Percentiles rank a stretch among this genome's conserved stretches.
Conservation (phyloP, 495 filamentous ascomycete genomes). For the Aspergillus coremiiformis region DNA sequence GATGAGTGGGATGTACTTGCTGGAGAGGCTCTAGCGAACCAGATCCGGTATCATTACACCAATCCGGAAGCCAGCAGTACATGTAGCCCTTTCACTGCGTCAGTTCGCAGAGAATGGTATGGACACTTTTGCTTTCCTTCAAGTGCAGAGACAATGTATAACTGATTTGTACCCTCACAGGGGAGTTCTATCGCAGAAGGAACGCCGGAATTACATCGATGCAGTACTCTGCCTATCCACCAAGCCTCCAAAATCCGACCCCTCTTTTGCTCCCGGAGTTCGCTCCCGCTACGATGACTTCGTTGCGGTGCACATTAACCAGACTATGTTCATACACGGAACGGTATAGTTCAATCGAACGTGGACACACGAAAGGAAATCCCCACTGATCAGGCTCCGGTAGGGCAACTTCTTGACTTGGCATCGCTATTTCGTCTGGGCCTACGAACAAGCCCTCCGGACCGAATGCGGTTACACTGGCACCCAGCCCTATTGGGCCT, state of each 20-base stretch:
- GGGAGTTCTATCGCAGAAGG: conserved; percentile 35
- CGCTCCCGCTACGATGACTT: conserved; percentile 57
- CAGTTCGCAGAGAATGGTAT: conserved; percentile 24
- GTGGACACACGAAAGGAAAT: conserved; percentile 27
- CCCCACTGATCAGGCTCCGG: conserved; percentile 44
- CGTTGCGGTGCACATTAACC: conserved; percentile 50
- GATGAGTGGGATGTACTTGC: conserved; percentile 3
- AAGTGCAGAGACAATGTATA: not conserved
- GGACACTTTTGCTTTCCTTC: not conserved
- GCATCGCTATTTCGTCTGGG: conserved; percentile 56
- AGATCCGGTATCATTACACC: not conserved
- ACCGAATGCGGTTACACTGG: conserved; percentile 62
- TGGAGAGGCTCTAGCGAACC: not conserved
- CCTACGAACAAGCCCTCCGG: conserved; percentile 55
- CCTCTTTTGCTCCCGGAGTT: conserved; percentile 32
- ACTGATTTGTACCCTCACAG: conserved; percentile 22
- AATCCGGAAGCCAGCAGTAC: not conserved
- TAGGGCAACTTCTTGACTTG: conserved; percentile 55
- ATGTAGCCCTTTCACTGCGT: conserved; percentile 18
- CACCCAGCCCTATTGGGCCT: conserved; percentile 50
- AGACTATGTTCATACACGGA: conserved; percentile 48
- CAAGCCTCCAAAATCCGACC: conserved; percentile 33
- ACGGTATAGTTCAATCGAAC: conserved; percentile 36
- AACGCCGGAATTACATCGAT: conserved; percentile 47
- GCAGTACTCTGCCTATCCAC: conserved; percentile 52